phyloP scores from a whole-genome alignment of 345 rosid genomes.

The Rhizophora mangle region DNA sequence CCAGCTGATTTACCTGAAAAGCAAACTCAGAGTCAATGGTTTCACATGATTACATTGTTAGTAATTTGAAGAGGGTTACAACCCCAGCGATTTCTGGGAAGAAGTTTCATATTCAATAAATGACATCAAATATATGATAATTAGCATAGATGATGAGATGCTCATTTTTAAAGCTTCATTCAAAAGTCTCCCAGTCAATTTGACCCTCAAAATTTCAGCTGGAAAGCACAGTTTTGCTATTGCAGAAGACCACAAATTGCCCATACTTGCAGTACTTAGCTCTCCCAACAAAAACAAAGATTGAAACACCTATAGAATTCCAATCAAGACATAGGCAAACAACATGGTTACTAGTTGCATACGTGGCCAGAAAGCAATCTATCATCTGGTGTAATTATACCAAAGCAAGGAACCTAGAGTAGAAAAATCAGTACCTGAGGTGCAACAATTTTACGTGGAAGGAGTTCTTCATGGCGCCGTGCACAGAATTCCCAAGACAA shows the following conservation, averaged over 20 bases:
- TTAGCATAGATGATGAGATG: too few relatives aligned
- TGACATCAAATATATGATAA: not conserved
- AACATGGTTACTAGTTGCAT: too few relatives aligned
- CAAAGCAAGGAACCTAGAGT: constrained; percentile 13
- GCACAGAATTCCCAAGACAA: constrained; percentile 98
- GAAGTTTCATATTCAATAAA: not conserved
- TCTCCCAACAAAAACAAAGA: not conserved
- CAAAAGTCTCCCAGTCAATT: not conserved
- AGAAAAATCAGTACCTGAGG: constrained; percentile 62
- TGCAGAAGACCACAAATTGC: not conserved
- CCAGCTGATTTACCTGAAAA: constrained; percentile 80
- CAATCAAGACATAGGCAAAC: not conserved
- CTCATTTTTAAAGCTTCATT: not conserved
- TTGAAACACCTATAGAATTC: not conserved
- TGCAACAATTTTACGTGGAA: constrained; percentile 90
- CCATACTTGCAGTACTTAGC: not conserved
- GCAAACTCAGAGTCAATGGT: not conserved
- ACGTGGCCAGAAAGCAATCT: too few relatives aligned
- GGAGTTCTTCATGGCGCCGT: constrained; percentile 87
- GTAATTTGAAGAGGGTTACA: not conserved
- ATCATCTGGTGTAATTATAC: not conserved
- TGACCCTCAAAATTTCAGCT: not conserved
- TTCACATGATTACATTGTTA: not conserved
- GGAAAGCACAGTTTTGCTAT: not conserved
- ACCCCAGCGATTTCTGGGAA: not conserved